Evolutionary conservation across 1,284 basidiomycete genomes (phyloP), one percentile per base, ranked within the genome.

Genomic region (Acaromyces ingoldii): DNA sequence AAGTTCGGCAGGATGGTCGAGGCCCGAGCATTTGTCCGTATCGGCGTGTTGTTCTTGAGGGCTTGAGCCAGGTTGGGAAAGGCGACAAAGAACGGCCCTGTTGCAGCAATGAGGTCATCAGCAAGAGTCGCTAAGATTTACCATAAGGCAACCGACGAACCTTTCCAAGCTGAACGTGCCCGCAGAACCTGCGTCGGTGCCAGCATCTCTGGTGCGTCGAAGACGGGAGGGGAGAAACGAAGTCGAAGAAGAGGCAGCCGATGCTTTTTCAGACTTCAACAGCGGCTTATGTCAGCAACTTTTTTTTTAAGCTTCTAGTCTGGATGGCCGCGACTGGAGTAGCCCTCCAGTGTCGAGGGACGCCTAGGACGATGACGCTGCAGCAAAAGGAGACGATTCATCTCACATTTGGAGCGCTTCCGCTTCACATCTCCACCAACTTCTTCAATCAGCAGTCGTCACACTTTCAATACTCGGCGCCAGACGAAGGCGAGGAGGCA

Each of bases 41-140:
- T 92, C 0, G 91, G 84, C 25, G 85, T 82, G 77, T 90, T 89
- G 77, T 86, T 86, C 63, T 85, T 81, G 51, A 91, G 78, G 2
- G 92, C 88, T 50, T 91, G 84, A 37, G 85, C 82, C 57, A 97
- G 80, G 70, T 91, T 90, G 6, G 91, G 89, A 77, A 97, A 96
- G 13, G 91, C 83, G 48, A 93, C 88, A 71, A 97, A 96, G 78
- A 86, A 96, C 19, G 92, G 92, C 5, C 92, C 92, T 93, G 67
- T 33, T 17, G 31, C 13, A 21, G 6, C n/a, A 9, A 29, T 24
- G 21, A 15, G 24, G 2, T 17, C 10, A 22, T 21, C 47, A 19
- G 22, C 22, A 4, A 53, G 3, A 19, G n/a, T 22, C 22, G n/a
- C 1, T 15, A 24, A 25, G 5, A 29, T 7, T 4, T 37, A 17